Base-by-base conservation (phyloP, 371 early-diverging fungal species). In the Zancudomyces culisetae region DNA sequence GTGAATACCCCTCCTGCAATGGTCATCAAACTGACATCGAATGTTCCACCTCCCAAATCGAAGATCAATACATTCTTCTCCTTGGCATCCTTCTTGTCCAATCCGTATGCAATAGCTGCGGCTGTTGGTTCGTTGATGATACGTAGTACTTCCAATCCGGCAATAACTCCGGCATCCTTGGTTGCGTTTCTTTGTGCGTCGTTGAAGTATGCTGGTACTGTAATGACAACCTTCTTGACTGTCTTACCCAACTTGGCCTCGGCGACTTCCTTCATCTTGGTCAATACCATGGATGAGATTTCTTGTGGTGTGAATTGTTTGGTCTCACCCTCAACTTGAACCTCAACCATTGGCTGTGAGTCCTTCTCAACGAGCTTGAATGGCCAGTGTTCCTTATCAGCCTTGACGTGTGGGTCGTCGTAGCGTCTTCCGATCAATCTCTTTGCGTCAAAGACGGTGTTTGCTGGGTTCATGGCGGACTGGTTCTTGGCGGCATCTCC, bases 71-170 rank as follows among this genome's bases (percentile, higher is more conserved):
- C 80, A 67, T 85, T 85, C 73, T 79, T 77, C 72, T 94, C 93
- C 58, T 80, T 79, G 49, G 64, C 63, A 58, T 70, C 62, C 74
- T 87, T 93, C 46, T 57, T 60, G 75, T 88, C 90, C 59, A 93
- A 72, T 62, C 92, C 96, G 72, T 96, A 96, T 55, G 97, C 95
- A 60, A 96, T 90, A 64, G 98, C 98, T 52, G 98, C 98, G 52
- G 98, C 97, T 40, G 94, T 94, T 55, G 98, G 98, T 77, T 98
- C 98, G 79, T 90, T 90, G 69, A 97, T 88, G 71, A 97, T 92
- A 69, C 97, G 86, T 65, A 90, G 79, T 30, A 95, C 88, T 70
- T 92, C 87, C 58, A 98, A 70, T 43, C 97, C 98, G 21, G 97
- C 74, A 64, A 98, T 90, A 61, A 73, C 70, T 70, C 94, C 98